A percentile compares a stretch with the other conserved stretches of the same genome.
Conservation (phyloP, 2,329 filamentous ascomycete species). For the Botrytis fragariae region DNA sequence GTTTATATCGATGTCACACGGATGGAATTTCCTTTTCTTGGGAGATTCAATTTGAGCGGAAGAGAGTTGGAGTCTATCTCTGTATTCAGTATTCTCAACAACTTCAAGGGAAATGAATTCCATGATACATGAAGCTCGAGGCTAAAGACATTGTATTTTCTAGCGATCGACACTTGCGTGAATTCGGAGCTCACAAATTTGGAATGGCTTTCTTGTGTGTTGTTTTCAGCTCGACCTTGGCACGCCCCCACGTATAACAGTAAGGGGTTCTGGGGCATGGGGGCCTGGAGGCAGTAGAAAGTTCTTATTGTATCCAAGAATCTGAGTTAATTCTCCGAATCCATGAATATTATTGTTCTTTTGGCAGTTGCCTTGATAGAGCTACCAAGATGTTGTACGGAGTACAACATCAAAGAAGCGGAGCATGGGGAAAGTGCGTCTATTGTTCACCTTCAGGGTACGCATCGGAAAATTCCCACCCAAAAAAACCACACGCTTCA, state of each 20-base stretch:
- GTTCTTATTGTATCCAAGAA: not conserved
- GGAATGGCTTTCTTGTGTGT: not conserved
- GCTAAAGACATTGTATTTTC: not conserved
- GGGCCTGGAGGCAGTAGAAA: not conserved
- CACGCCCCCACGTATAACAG: not conserved
- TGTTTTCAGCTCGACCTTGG: slow-evolving; percentile 18
- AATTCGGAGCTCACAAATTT: not conserved
- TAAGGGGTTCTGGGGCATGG: not conserved
- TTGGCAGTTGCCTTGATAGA: not conserved
- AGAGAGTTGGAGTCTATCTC: not conserved
- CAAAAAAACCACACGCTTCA: not conserved
- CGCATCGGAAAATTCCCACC: not conserved
- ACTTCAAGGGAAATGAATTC: no score
- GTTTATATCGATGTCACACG: not conserved
- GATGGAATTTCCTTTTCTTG: not conserved
- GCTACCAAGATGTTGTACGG: not conserved
- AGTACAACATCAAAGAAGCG: not conserved
- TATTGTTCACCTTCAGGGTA: not conserved
- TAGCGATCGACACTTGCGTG: not conserved
- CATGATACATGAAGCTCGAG: not conserved
- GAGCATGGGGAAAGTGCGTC: not conserved
- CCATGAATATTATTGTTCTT: not conserved
- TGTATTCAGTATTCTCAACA: not conserved
- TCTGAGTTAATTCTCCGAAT: not conserved
- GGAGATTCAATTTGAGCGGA: not conserved